Conservation (phyloP, 805 yeast genomes). For the Nakazawaea anatomiae region DNA sequence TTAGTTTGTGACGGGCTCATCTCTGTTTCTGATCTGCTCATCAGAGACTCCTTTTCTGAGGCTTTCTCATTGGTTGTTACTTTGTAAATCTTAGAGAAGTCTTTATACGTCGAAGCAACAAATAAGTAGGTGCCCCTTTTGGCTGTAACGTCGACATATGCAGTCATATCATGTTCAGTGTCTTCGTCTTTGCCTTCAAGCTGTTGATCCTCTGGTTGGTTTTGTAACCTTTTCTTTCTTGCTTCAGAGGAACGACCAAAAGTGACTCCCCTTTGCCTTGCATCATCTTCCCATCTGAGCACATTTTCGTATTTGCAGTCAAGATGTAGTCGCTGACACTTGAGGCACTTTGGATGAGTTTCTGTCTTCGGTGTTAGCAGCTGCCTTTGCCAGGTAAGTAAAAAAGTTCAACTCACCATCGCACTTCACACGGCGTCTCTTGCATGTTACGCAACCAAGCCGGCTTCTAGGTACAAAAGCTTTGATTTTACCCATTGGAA, state of each 20-base stretch:
- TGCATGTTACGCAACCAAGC: slow-evolving; percentile 46
- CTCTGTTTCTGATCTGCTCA: no score
- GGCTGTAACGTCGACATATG: slow-evolving; percentile 7
- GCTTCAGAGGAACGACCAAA: slow-evolving; percentile 30
- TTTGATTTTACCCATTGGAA: slow-evolving; percentile 3
- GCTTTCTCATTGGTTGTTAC: background rate
- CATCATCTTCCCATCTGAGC: slow-evolving; percentile 32
- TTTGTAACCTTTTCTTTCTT: slow-evolving; percentile 11
- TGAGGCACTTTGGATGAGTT: slow-evolving; percentile 25
- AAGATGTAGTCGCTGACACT: slow-evolving; percentile 22
- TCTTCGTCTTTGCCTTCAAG: background rate
- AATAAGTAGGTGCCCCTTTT: slow-evolving; percentile 14
- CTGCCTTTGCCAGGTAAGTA: no score
- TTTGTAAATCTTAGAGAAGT: slow-evolving; percentile 12
- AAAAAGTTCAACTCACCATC: slow-evolving; percentile 16
- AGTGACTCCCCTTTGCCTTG: slow-evolving; percentile 25
- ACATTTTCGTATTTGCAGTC: slow-evolving; percentile 16
- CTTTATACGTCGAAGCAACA: slow-evolving; percentile 16
- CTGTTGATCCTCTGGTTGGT: slow-evolving; percentile 8
- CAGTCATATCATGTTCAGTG: slow-evolving; percentile 11
- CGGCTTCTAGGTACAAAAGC: slow-evolving; percentile 20
- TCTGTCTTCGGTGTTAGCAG: slow-evolving; percentile 12
- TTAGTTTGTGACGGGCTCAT: no score
- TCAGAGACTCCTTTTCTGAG: no score
- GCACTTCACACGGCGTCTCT: slow-evolving; percentile 44